Conservation (phyloP, 345 rosid genomes). For the Populus nigra region DNA sequence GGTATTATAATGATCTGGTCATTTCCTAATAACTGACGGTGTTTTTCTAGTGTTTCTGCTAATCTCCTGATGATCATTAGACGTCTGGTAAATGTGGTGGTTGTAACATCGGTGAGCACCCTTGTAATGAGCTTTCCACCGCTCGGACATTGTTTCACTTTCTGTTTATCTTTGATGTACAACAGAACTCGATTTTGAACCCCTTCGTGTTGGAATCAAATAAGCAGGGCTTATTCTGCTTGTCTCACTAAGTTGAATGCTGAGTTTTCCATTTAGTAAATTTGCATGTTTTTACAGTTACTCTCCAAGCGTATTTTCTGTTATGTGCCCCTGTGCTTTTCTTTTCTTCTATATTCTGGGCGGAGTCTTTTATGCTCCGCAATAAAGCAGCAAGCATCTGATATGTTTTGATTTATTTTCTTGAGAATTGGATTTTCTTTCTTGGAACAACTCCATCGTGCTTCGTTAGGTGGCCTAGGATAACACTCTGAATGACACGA, state of each 20-base stretch:
- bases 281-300: not conserved
- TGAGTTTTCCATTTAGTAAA: not conserved
- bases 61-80: conserved; percentile 5
- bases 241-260: not conserved
- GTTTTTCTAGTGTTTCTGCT: conserved; percentile 9
- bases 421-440: not conserved
- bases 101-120: conserved; percentile 23
- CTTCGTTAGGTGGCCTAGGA: not conserved
- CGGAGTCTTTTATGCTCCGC: not conserved
- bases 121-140: conserved; percentile 24
- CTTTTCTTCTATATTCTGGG: not conserved
- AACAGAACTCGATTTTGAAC: not conserved
- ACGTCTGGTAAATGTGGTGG: conserved; percentile 12
- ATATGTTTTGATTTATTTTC: not conserved
- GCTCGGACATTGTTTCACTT: not conserved
- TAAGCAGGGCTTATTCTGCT: conserved; percentile 11
- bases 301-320: not conserved
- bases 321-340: not conserved
- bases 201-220: conserved; percentile 14
- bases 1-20: conserved; percentile 1
- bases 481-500: not conserved
- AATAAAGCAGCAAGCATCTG: not conserved
- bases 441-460: not conserved
- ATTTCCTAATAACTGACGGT: conserved; percentile 4
- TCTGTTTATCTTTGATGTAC: conserved; percentile 24